These are phyloP conservation scores for Eucalyptus polyanthemos DNA, from an alignment of 345 rosid genomes.

Conservation along the genomic window DNA sequence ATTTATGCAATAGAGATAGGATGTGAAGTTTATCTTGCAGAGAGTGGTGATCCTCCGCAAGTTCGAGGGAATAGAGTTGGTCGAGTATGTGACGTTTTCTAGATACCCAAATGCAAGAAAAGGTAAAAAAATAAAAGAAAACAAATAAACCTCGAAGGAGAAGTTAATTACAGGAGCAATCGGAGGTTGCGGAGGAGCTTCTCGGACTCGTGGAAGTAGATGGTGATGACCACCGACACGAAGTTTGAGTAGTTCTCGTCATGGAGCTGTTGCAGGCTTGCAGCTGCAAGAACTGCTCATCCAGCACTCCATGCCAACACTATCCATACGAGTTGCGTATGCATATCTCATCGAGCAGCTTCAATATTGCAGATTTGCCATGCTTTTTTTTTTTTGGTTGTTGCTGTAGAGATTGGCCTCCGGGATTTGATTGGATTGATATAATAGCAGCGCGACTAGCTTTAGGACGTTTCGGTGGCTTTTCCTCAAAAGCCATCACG, in stretches of 20 bases:
- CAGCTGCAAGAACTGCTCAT: neutral
- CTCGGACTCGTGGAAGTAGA: neutral
- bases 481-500: neutral
- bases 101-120: neutral
- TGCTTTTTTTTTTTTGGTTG: neutral
- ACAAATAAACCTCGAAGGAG: neutral
- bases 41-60: neutral
- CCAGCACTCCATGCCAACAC: neutral
- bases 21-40: neutral
- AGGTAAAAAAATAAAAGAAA: neutral
- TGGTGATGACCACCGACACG: no score
- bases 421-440: neutral
- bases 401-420: neutral
- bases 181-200: neutral
- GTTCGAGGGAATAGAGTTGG: neutral
- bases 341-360: neutral
- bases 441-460: neutral
- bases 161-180: neutral
- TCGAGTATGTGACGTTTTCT: neutral
- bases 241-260: neutral
- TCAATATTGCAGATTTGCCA: neutral
- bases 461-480: neutral
- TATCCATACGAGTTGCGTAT: neutral
- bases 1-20: neutral
- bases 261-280: neutral